Evolutionary conservation across 1,284 basidiomycete genomes (phyloP).

Genomic region (Ceratobasidium theobromae): DNA sequence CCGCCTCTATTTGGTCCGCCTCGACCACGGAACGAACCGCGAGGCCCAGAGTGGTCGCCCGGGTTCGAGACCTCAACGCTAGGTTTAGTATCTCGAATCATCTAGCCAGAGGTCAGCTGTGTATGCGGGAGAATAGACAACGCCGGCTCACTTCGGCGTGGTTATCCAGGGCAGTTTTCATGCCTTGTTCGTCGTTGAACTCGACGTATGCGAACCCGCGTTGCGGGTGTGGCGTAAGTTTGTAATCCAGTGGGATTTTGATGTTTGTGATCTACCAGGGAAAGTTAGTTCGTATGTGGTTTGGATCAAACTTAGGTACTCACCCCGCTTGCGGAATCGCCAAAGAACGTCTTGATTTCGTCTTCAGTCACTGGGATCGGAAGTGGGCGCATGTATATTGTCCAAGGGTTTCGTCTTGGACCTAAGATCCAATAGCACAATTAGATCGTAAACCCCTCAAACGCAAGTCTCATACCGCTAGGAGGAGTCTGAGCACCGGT

Average conservation of each 20-base stretch:
- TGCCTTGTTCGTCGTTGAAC: constrained; percentile 79
- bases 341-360: constrained; percentile 76
- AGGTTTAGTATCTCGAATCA: constrained; percentile 41
- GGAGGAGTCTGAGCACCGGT: constrained; percentile 68
- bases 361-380: constrained; percentile 59
- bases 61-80: constrained; percentile 44
- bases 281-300: constrained; percentile 5
- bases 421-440: constrained; percentile 36
- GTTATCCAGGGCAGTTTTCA: constrained; percentile 73
- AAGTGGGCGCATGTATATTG: constrained; percentile 75
- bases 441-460: constrained; percentile 29
- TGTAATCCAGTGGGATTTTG: constrained; percentile 53
- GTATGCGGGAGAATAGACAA: too few species aligned
- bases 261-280: constrained; percentile 65
- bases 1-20: constrained; percentile 43
- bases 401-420: constrained; percentile 74
- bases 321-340: constrained; percentile 63
- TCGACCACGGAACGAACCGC: constrained; percentile 33
- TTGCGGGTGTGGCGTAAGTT: constrained; percentile 31
- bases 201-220: constrained; percentile 71
- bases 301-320: constrained; percentile 39
- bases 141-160: constrained; percentile 58
- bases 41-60: constrained; percentile 37
- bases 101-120: constrained; percentile 36
- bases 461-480: constrained; percentile 41